Evolutionary conservation across 2,329 filamentous ascomycete species (phyloP).

Genomic region (Chrysoporthe deuterocubensis): DNA sequence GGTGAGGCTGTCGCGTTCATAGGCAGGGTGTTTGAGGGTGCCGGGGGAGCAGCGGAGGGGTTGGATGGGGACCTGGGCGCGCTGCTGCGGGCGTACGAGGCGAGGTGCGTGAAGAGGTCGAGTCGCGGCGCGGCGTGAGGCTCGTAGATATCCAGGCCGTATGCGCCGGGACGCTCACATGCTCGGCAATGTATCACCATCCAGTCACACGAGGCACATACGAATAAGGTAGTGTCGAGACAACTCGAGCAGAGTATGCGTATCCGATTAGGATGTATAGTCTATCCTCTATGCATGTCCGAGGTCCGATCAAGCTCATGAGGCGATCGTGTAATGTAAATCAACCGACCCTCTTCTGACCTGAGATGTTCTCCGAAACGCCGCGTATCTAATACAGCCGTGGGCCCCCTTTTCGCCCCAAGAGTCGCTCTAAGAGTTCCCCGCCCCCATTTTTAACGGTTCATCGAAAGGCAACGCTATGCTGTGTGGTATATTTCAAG

Average conservation of each 20-base stretch:
- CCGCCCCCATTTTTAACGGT: constrained; percentile 14
- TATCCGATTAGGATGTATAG: constrained; percentile 8
- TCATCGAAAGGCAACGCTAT: constrained; percentile 28
- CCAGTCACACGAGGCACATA: not conserved
- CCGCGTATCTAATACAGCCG: constrained; percentile 15
- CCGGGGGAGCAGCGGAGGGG: constrained; percentile 34
- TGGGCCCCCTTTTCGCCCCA: constrained; percentile 9
- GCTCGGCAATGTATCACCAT: not conserved
- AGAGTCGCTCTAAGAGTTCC: constrained; percentile 10
- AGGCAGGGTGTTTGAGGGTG: constrained; percentile 38
- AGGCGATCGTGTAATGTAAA: constrained; percentile 22
- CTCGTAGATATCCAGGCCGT: not conserved
- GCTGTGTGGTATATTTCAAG: constrained; percentile 20
- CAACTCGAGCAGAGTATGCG: constrained; percentile 1
- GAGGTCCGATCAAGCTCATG: constrained; percentile 14
- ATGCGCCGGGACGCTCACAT: no score
- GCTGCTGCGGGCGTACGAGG: constrained; percentile 48
- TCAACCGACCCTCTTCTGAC: constrained; percentile 7
- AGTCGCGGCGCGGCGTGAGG: not conserved
- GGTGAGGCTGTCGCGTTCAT: constrained; percentile 50
- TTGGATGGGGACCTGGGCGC: constrained; percentile 50
- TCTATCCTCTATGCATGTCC: constrained; percentile 25
- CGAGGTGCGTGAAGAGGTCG: constrained; percentile 44
- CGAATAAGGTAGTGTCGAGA: not conserved
- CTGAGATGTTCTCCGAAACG: constrained; percentile 15